phyloP scores from a whole-genome alignment of 306 rosid species.

The Cicer pinnatifidum region DNA sequence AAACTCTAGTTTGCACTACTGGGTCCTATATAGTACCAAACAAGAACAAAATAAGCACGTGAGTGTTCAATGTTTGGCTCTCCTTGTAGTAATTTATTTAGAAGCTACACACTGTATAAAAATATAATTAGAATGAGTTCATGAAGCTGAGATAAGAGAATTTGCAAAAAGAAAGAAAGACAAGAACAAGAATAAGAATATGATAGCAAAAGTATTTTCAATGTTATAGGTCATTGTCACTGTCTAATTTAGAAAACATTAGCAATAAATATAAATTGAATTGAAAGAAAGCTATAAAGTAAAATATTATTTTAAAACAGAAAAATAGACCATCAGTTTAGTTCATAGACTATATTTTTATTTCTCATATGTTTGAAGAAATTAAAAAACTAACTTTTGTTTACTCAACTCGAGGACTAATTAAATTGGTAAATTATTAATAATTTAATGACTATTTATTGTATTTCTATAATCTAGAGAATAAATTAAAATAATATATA shows the following conservation, averaged over 20 bases:
- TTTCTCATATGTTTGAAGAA: too few relatives aligned
- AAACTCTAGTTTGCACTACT: constrained; percentile 44
- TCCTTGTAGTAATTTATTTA: background rate
- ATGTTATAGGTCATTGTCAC: constrained; percentile 56
- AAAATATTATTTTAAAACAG: background rate
- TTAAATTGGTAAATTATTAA: too few relatives aligned
- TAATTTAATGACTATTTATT: too few relatives aligned
- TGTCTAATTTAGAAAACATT: constrained; percentile 40
- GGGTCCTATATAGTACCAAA: constrained; percentile 48
- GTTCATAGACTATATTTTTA: too few relatives aligned
- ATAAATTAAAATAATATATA: background rate
- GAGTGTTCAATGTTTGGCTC: constrained; percentile 41
- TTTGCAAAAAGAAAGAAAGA: background rate
- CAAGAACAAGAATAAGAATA: constrained; percentile 44
- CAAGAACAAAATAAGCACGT: constrained; percentile 48
- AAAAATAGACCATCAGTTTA: too few relatives aligned
- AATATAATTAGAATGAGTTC: constrained; percentile 47
- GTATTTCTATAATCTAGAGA: too few relatives aligned
- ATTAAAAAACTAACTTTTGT: too few relatives aligned
- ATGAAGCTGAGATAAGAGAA: constrained; percentile 49
- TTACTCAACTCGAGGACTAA: too few relatives aligned
- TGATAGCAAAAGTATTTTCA: constrained; percentile 39
- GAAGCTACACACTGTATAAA: constrained; percentile 32
- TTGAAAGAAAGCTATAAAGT: too few relatives aligned
- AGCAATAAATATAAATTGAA: background rate